Conservation (phyloP, 257 asterid species). For the Lithospermum erythrorhizon region DNA sequence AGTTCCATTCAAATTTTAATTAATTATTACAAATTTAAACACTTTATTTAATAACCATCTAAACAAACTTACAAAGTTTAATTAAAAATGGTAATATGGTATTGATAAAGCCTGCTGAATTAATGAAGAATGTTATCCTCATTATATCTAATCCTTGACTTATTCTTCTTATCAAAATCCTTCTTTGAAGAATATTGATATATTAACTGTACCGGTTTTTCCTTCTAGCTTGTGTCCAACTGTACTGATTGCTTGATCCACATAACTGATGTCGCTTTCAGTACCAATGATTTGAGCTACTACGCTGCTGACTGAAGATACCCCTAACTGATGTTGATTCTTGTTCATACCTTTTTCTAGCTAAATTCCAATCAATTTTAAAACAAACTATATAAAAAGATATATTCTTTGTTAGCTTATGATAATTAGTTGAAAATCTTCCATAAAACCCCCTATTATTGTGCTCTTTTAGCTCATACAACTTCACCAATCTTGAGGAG, state of each 20-base stretch:
- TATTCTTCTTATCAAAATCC: conserved; percentile 13
- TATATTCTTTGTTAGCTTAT: background rate
- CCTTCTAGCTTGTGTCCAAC: conserved; percentile 94
- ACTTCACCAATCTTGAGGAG: no score
- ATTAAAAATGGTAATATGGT: no score
- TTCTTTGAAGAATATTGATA: conserved; percentile 31
- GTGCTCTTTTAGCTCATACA: no score
- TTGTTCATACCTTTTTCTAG: background rate
- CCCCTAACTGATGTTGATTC: background rate
- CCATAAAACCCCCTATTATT: background rate
- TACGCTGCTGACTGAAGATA: conserved; percentile 16
- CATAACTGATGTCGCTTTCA: conserved; percentile 92
- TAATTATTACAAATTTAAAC: background rate
- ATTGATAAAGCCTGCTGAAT: no score
- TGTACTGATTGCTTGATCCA: conserved; percentile 91
- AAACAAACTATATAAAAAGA: background rate
- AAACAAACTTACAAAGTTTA: background rate
- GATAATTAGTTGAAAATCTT: background rate
- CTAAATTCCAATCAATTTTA: background rate
- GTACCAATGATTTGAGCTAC: conserved; percentile 90
- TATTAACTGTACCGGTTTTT: conserved; percentile 55
- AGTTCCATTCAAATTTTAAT: background rate
- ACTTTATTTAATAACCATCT: background rate
- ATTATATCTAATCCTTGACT: background rate
- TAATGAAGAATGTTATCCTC: no score